Base-by-base conservation (phyloP, 768 basidiomycete species). In the Polyporus arcularius region DNA sequence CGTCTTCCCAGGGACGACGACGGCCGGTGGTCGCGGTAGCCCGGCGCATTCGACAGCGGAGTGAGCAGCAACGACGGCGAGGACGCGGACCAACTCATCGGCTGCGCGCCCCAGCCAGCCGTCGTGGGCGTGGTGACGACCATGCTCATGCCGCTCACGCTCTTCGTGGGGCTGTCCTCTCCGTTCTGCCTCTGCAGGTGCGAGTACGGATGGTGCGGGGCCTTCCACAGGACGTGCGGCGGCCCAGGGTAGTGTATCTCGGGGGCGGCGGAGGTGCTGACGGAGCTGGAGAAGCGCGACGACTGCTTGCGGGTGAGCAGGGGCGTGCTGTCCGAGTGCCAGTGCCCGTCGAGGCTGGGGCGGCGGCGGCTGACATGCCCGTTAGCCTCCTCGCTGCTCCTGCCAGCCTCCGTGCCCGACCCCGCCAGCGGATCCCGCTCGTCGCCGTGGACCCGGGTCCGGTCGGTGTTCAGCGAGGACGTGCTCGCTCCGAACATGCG, bases 211-310 rank as follows among this genome's bases (percentile, higher is more conserved):
- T 53, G 48, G 65, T 35, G 35, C 7, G 35, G 60, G 21, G 53
- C 62, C 59, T 67, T 67, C 67, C 67, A 67, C 4, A 56, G 57
- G 38, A 67, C 64, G 38, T 67, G 64, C 45, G 67, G 63, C 9
- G 67, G 66, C 12, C 56, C 62, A 8, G 43, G 53, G 38, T 42
- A 51, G 57, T 1, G 62, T 32, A 49, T 56, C 47, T 40, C 47
- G 31, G 49, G 31, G 53, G 57, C 21, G 35, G 15, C 28, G 42
- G 41, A 58, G 42, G 28, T 48, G 26, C 28, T 48, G 21, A 26
- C 11, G 18, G 46, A 14, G 14, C 46, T 48, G 28, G 58, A 58
- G 47, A 57, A 7, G 39, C 43, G 53, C 4, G 57, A 63, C 31
- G 48, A 41, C 3, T 41, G 53, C 48, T 62, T 42, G 3, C 61